Conservation (phyloP, 768 basidiomycete genomes). For the Lactarius vividus region DNA sequence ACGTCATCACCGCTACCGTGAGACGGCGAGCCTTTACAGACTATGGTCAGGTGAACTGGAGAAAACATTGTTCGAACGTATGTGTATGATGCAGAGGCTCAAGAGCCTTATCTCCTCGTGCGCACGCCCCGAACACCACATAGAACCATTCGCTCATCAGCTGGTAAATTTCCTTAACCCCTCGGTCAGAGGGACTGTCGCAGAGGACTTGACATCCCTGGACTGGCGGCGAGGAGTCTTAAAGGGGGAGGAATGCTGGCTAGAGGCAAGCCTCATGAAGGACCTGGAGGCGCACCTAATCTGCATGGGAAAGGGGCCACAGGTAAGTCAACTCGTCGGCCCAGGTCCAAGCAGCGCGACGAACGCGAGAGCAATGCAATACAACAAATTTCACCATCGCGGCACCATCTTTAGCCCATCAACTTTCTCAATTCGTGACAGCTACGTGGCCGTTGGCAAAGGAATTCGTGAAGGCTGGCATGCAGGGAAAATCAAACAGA, state of each 20-base stretch:
- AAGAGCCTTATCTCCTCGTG: background rate
- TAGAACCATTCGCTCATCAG: background rate
- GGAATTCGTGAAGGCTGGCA: slow-evolving; percentile 5
- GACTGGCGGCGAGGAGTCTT: background rate
- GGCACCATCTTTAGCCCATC: background rate
- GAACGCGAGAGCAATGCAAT: background rate
- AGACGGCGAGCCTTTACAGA: background rate
- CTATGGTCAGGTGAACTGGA: slow-evolving; percentile 33
- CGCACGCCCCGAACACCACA: background rate
- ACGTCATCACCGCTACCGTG: slow-evolving; percentile 10
- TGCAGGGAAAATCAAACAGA: slow-evolving; percentile 8
- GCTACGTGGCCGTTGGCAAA: slow-evolving; percentile 1
- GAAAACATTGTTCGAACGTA: slow-evolving; percentile 31
- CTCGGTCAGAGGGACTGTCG: background rate
- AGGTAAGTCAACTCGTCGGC: background rate
- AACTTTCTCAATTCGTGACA: background rate
- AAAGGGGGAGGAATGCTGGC: background rate
- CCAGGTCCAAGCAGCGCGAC: background rate
- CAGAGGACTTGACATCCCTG: background rate
- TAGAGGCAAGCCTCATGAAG: background rate
- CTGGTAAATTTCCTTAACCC: background rate
- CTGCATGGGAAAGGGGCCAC: background rate
- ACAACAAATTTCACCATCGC: background rate
- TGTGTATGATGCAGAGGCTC: slow-evolving; percentile 32
- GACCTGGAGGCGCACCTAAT: background rate